Percentiles rank a stretch among this genome's conserved stretches.
These are phyloP conservation scores for Colletotrichum sp. DNA, from an alignment of 2,329 filamentous ascomycete genomes.

Conservation along the genomic window DNA sequence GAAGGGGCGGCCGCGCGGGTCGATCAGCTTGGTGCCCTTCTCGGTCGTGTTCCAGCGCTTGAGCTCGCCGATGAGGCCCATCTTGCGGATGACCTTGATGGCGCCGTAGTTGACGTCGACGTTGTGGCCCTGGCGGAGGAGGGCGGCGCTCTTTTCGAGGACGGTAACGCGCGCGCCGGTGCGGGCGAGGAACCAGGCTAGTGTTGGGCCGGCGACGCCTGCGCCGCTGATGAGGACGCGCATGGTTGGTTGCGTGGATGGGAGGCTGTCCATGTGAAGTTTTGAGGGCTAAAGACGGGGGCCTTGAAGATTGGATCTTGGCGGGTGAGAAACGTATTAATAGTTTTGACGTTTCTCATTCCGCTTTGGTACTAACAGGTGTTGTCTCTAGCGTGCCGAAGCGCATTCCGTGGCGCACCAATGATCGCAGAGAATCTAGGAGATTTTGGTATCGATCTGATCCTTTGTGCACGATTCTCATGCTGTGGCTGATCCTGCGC, in stretches of 20 bases:
- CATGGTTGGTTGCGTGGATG: not conserved
- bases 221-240: slow-evolving; percentile 21
- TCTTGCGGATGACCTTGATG: slow-evolving; percentile 39
- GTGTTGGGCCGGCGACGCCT: slow-evolving; percentile 12
- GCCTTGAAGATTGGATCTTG: not conserved
- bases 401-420: not conserved
- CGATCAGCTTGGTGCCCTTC: slow-evolving; percentile 50
- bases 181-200: slow-evolving; percentile 1
- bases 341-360: not conserved
- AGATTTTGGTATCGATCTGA: not conserved
- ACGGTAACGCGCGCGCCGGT: slow-evolving; percentile 3
- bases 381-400: not conserved
- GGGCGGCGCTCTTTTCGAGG: not conserved
- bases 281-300: too few relatives aligned
- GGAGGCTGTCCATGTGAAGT: not conserved
- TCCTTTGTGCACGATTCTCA: not conserved
- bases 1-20: slow-evolving; percentile 37
- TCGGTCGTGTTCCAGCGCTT: slow-evolving; percentile 48
- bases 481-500: not conserved
- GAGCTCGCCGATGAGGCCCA: slow-evolving; percentile 43
- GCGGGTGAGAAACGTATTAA: not conserved
- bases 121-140: not conserved
- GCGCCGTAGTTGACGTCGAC: slow-evolving; percentile 24
- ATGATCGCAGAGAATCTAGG: not conserved
- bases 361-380: not conserved